phyloP scores from a whole-genome alignment of 2,329 filamentous ascomycete species.

The Penicillium capsulatum region DNA sequence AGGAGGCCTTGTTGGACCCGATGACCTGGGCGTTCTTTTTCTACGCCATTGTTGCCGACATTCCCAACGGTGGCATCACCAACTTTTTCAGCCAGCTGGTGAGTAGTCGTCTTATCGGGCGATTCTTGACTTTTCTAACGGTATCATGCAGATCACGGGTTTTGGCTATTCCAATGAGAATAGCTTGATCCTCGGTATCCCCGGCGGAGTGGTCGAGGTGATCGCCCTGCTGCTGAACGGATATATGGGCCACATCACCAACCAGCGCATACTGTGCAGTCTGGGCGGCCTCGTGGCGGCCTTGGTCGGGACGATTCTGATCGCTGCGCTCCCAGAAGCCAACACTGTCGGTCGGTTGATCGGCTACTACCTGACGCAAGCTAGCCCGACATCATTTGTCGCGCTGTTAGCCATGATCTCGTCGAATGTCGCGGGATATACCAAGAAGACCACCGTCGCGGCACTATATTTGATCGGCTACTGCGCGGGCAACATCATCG shows the following conservation, averaged over 20 bases:
- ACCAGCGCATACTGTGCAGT: slow-evolving; percentile 56
- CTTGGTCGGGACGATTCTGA: slow-evolving; percentile 61
- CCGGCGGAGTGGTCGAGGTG: slow-evolving; percentile 62
- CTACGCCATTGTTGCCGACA: slow-evolving; percentile 54
- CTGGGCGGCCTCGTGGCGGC: slow-evolving; percentile 50
- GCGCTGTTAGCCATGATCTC: slow-evolving; percentile 60
- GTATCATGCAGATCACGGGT: slow-evolving; percentile 45
- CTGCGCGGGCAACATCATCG: slow-evolving; percentile 55
- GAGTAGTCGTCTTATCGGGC: slow-evolving; percentile 6
- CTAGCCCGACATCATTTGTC: slow-evolving; percentile 59
- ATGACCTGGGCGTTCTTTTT: slow-evolving; percentile 59
- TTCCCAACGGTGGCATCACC: slow-evolving; percentile 56
- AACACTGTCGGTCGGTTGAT: slow-evolving; percentile 57
- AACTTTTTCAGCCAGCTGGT: slow-evolving; percentile 60
- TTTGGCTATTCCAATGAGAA: slow-evolving; percentile 63
- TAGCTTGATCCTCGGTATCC: slow-evolving; percentile 61
- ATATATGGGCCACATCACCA: slow-evolving; percentile 54
- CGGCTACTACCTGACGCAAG: slow-evolving; percentile 63
- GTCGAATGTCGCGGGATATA: slow-evolving; percentile 56
- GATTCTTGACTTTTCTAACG: neutral
- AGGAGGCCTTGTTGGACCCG: slow-evolving; percentile 55
- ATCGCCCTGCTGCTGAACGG: slow-evolving; percentile 54
- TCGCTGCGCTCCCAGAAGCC: slow-evolving; percentile 57
- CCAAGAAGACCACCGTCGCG: slow-evolving; percentile 52
- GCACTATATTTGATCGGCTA: slow-evolving; percentile 47